Evolutionary conservation across 345 rosid species (phyloP).

Genomic region (Odontarrhena argentea): DNA sequence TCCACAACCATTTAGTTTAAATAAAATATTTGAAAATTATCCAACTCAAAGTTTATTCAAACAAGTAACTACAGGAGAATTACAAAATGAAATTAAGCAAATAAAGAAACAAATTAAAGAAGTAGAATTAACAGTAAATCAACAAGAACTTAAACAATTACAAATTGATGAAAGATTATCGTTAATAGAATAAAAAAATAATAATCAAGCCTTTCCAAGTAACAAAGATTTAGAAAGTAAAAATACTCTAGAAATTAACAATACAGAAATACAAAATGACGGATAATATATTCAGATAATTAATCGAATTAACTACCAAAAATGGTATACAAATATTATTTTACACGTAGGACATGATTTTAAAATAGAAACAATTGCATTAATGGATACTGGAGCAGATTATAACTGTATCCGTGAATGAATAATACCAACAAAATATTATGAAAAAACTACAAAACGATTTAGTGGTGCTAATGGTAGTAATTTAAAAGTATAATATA

Average conservation of each 20-base stretch:
- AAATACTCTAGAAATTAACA: neutral
- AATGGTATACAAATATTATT: neutral
- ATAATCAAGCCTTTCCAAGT: neutral
- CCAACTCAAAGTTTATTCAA: neutral
- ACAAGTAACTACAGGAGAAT: neutral
- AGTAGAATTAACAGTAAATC: neutral
- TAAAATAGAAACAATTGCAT: neutral
- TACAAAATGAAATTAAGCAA: neutral
- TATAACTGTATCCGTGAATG: neutral
- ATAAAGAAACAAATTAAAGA: neutral
- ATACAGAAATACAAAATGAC: neutral
- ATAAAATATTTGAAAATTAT: neutral
- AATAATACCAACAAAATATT: neutral
- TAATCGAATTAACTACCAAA: neutral
- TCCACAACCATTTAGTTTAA: neutral
- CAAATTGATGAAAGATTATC: neutral
- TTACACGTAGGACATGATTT: neutral
- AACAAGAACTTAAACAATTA: neutral
- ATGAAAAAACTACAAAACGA: neutral
- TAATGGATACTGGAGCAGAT: neutral
- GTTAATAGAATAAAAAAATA: neutral
- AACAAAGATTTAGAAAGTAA: neutral
- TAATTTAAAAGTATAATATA: neutral
- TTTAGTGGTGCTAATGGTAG: neutral
- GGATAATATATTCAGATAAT: neutral